Percentiles rank a stretch among this genome's conserved stretches.
Conservation (phyloP, 2,329 filamentous ascomycete genomes). For the Onygenales sp. region DNA sequence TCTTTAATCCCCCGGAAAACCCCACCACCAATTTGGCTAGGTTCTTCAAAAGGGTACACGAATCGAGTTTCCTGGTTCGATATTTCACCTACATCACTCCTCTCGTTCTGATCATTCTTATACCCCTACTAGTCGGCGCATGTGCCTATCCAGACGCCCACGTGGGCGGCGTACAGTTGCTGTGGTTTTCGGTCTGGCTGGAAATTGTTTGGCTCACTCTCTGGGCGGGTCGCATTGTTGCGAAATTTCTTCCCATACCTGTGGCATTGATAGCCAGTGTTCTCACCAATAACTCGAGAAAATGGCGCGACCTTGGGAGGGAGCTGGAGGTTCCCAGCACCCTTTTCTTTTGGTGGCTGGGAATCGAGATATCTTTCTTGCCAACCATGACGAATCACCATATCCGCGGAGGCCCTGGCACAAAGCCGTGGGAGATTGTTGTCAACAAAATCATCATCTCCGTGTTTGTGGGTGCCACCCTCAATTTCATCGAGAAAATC, state of each 20-base stretch:
- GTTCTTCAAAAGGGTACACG: conserved; percentile 56
- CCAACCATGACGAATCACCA: conserved; percentile 67
- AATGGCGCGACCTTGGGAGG: conserved; percentile 83
- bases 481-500: conserved; percentile 88
- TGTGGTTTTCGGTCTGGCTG: conserved; percentile 95
- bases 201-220: conserved; percentile 87
- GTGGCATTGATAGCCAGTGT: conserved; percentile 59
- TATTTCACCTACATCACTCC: conserved; percentile 66
- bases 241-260: conserved; percentile 54
- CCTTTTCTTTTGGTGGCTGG: conserved; percentile 86
- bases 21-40: conserved; percentile 53
- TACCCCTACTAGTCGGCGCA: conserved; percentile 58
- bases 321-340: conserved; percentile 78
- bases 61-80: conserved; percentile 56
- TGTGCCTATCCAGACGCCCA: conserved; percentile 50
- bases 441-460: conserved; percentile 81
- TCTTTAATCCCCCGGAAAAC: conserved; percentile 56
- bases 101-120: conserved; percentile 53
- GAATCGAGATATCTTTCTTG: conserved; percentile 74
- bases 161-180: conserved; percentile 64
- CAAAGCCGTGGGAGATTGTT: conserved; percentile 60
- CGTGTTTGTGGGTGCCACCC: conserved; percentile 65
- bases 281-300: conserved; percentile 79
- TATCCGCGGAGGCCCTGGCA: conserved; percentile 41
- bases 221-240: conserved; percentile 64